These are phyloP conservation scores for Claviceps quebecensis DNA, from an alignment of 2,329 filamentous ascomycete genomes.

Conservation along the genomic window DNA sequence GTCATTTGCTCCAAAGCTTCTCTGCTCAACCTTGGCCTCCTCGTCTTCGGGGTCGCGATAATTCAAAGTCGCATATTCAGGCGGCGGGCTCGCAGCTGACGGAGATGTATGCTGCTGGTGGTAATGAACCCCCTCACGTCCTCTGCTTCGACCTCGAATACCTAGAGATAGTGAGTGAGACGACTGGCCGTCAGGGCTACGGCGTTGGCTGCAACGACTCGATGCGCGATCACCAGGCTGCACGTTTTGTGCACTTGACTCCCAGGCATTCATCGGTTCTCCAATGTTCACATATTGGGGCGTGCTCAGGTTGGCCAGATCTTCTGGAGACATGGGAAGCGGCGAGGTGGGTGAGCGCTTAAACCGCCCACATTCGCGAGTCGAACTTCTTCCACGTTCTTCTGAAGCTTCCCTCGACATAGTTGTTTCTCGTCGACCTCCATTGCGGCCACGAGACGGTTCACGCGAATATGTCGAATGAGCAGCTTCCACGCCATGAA, in stretches of 20 bases:
- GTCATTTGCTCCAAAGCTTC: constrained; percentile 41
- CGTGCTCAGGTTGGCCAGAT: constrained; percentile 50
- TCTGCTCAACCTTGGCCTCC: constrained; percentile 38
- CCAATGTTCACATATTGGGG: constrained; percentile 20
- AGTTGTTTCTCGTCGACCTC: constrained; percentile 34
- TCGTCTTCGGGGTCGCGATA: constrained; percentile 48
- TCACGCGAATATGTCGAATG: constrained; percentile 39
- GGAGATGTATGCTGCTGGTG: constrained; percentile 46
- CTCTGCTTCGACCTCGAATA: constrained; percentile 48
- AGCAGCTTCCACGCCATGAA: constrained; percentile 71
- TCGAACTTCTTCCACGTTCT: constrained; percentile 52
- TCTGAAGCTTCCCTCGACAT: constrained; percentile 50
- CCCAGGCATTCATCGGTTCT: constrained; percentile 32
- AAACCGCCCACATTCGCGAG: constrained; percentile 53
- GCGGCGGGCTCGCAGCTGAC: constrained; percentile 67
- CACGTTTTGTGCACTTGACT: constrained; percentile 20
- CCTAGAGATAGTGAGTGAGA: constrained; percentile 29
- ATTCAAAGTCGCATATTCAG: constrained; percentile 27
- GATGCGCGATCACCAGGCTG: constrained; percentile 31
- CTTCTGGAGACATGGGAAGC: constrained; percentile 86
- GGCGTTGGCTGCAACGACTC: constrained; percentile 32
- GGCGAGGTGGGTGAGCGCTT: constrained; percentile 88
- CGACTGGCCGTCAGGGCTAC: constrained; percentile 30
- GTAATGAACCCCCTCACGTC: constrained; percentile 39
- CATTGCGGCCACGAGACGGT: constrained; percentile 30